A percentile compares a stretch with the other conserved stretches of the same genome.
Conservation (phyloP, 768 basidiomycete species). For the Podaxis rugospora region DNA sequence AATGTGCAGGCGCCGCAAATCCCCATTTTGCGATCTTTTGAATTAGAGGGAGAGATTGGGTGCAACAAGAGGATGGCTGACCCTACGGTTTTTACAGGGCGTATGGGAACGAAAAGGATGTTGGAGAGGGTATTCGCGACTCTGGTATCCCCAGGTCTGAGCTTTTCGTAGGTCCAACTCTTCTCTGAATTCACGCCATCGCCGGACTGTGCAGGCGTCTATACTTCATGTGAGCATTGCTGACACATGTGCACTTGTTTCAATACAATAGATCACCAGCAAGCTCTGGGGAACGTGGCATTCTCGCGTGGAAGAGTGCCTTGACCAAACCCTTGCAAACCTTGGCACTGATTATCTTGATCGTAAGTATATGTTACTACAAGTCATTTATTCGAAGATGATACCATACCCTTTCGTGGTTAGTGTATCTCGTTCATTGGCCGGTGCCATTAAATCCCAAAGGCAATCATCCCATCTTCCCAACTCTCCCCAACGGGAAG, state of each 20-base stretch:
- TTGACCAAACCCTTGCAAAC: conserved; percentile 71
- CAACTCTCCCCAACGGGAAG: conserved; percentile 54
- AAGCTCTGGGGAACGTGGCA: conserved; percentile 71
- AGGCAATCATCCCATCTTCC: conserved; percentile 58
- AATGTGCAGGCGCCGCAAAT: not conserved
- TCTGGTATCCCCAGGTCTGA: conserved; percentile 77
- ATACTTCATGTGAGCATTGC: not conserved
- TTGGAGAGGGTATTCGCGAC: conserved; percentile 74
- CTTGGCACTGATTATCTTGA: conserved; percentile 88
- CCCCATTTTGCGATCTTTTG: not conserved
- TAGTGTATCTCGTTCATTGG: conserved; percentile 76
- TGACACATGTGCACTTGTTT: not conserved
- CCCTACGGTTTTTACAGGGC: conserved; percentile 33
- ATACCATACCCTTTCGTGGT: conserved; percentile 9
- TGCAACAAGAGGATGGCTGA: conserved; percentile 13
- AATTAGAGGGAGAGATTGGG: not conserved
- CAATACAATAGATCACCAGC: conserved; percentile 54
- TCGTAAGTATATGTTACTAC: conserved; percentile 35
- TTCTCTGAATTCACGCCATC: not conserved
- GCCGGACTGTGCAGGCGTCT: too few species aligned
- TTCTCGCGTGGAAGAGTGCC: conserved; percentile 63
- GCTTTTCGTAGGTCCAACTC: conserved; percentile 34
- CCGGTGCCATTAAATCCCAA: conserved; percentile 71
- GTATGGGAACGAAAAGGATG: conserved; percentile 77
- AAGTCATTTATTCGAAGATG: conserved; percentile 12